Evolutionary conservation across 805 yeast species (phyloP), one percentile per base, ranked within the genome.

Genomic region (Hanseniaspora valbyensis): DNA sequence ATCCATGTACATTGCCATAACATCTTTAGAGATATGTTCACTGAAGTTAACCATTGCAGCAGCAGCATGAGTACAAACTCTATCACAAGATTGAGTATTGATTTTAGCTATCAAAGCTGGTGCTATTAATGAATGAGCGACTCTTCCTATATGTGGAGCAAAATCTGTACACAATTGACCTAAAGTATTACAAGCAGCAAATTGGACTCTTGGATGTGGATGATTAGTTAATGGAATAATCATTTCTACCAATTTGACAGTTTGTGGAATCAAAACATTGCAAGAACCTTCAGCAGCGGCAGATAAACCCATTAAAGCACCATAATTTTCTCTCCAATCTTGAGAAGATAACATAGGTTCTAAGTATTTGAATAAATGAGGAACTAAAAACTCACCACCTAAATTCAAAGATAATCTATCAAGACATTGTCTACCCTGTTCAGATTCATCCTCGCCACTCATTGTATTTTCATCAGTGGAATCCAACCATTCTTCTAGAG

Each of bases 31-130:
- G 2, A 97, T 95, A 55, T 83, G 87, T 66, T 92, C 98, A 37
- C 90, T 78, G 64, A 92, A 92, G 64, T 92, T 92, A 42, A 92
- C 97, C 59, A 90, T 72, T 0, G 98, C 98, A 48, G 98, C 98
- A 39, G 98, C 96, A 16, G 96, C 97, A 62, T 92, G 98, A 0
- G 96, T 86, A 69, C 90, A 97, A 22, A 92, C 98, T 61, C 97
- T 74, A 46, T 94, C 90, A 52, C 82, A 89, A 44, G 87, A 78
- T 55, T 75, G 75, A 54, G 74, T 72, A 2, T 81, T 79, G 48
- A 92, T 74, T 70, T 77, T 86, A 12, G 94, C 79, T 50, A 92
- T 84, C 56, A 92, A 73, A 2, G 94, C 92, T 6, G 97, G 97
- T 50, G 92, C 71, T 41, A 92, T 79, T 55, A 83, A 71, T 57